Evolutionary conservation across 768 basidiomycete genomes (phyloP).

Genomic region (Amanita rubescens): DNA sequence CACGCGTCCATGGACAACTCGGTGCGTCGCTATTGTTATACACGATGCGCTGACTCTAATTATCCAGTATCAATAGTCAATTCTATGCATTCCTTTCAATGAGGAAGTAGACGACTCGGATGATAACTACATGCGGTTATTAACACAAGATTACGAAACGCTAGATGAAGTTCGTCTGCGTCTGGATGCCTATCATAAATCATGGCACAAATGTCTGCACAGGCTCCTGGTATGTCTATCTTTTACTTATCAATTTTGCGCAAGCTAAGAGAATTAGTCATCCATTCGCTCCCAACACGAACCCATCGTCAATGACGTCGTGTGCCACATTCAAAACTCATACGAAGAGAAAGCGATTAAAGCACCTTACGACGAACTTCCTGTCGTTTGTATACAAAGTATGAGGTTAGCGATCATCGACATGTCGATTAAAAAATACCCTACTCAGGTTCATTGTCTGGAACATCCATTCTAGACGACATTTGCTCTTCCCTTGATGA

Average conservation of each 20-base stretch:
- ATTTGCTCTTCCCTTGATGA: constrained; percentile 30
- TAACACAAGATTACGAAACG: not conserved
- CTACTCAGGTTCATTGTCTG: constrained; percentile 35
- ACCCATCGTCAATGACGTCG: constrained; percentile 39
- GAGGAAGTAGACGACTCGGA: not conserved
- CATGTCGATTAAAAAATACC: not conserved
- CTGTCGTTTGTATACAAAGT: constrained; percentile 54
- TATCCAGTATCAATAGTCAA: not conserved
- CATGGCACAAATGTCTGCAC: constrained; percentile 53
- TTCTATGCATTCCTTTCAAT: constrained; percentile 1
- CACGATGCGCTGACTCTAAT: not conserved
- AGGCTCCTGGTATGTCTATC: constrained; percentile 42
- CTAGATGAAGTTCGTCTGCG: constrained; percentile 21
- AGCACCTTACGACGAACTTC: constrained; percentile 54
- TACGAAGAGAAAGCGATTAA: constrained; percentile 42
- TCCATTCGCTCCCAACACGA: constrained; percentile 9
- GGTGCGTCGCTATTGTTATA: not conserved
- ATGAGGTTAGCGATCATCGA: not conserved
- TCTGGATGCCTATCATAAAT: constrained; percentile 43
- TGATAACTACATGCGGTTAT: not conserved
- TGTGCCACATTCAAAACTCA: constrained; percentile 34
- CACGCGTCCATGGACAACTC: not conserved
- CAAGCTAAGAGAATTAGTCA: constrained; percentile 39
- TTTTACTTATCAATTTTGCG: constrained; percentile 14
- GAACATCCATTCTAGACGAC: constrained; percentile 39